Evolutionary conservation across 331 rosid species (phyloP), one percentile per base, ranked within the genome.

Genomic region (Arachis monticola): DNA sequence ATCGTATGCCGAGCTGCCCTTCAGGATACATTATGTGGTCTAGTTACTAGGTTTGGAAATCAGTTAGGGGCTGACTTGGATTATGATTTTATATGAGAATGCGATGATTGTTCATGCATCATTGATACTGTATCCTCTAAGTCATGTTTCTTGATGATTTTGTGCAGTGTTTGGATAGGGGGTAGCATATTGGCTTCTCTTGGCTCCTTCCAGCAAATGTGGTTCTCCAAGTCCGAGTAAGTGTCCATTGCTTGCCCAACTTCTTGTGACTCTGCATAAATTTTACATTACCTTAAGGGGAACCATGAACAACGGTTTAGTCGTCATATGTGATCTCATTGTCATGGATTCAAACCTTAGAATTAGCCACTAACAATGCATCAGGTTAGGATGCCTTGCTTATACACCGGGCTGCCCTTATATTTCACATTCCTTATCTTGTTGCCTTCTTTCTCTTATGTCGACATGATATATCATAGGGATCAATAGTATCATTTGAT

Each of bases 131-230:
- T 55, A 55, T 55, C 27, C 31, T 76, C 76, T 76, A 51, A 75
- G 64, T 69, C 69, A 77, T 55, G 81, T n/a, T 52, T 12, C 5
- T 52, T 53, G 56, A 48, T 72, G 41, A 64, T 50, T 78, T 30
- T 80, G 58, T 68, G 84, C 93, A 95, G 99, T 75, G 99, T 95
- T 58, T 95, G 99, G 99, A 95, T 95, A 47, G 99, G 99, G 58
- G 99, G 99, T 68, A 95, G 99, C 62, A 95, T 95, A 80, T 85
- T 95, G 92, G 99, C 99, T 42, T 95, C 99, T 74, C 99, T 95
- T 81, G 99, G 99, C 80, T 95, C 99, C 80, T 92, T 95, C 87
- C 99, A 95, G 85, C 99, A 95, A 76, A 92, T 95, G 99, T 95
- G 99, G 99, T 95, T 95, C 89, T 95, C 99, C 69, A 95, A 85